Conservation (phyloP, 352 stramenopile genomes). For the Phytopythium ostracodes region DNA sequence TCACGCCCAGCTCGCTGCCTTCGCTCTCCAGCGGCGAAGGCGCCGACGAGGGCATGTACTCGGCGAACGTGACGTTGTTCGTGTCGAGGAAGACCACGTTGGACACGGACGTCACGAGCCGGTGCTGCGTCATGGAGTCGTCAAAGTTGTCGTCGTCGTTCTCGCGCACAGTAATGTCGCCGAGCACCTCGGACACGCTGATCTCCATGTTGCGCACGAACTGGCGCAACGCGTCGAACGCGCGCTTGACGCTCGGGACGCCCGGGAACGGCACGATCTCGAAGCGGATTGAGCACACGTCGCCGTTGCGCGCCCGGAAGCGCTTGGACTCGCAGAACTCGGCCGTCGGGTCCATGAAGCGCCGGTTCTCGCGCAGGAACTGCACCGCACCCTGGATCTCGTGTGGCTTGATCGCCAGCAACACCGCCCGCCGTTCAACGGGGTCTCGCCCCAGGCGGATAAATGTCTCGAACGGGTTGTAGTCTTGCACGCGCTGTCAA, state of each 20-base stretch:
- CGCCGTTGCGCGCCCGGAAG: conserved; percentile 28
- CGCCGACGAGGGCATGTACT: conserved; percentile 16
- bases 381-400: conserved; percentile 34
- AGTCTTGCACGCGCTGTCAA: conserved; percentile 15
- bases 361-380: conserved; percentile 30
- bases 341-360: conserved; percentile 23
- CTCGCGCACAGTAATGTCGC: conserved; percentile 43
- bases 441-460: conserved; percentile 17
- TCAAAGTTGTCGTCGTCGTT: conserved; percentile 35
- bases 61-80: conserved; percentile 37
- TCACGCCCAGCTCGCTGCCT: conserved; percentile 21
- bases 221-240: conserved; percentile 33
- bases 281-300: conserved; percentile 31
- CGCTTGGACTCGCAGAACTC: conserved; percentile 38
- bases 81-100: conserved; percentile 29
- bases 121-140: conserved; percentile 31
- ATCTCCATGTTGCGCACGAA: conserved; percentile 51
- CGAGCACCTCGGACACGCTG: conserved; percentile 33
- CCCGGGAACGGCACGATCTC: conserved; percentile 39
- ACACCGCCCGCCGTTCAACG: conserved; percentile 5
- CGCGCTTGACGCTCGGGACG: conserved; percentile 20
- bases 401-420: conserved; percentile 25
- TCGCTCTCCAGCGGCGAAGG: conserved; percentile 1
- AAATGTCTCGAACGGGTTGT: conserved; percentile 20
- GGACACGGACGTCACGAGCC: conserved; percentile 27